Percentiles rank a stretch among this genome's conserved stretches.
Conservation (phyloP, 176 grass and related monocot genomes). For the Zoysia pacifica region DNA sequence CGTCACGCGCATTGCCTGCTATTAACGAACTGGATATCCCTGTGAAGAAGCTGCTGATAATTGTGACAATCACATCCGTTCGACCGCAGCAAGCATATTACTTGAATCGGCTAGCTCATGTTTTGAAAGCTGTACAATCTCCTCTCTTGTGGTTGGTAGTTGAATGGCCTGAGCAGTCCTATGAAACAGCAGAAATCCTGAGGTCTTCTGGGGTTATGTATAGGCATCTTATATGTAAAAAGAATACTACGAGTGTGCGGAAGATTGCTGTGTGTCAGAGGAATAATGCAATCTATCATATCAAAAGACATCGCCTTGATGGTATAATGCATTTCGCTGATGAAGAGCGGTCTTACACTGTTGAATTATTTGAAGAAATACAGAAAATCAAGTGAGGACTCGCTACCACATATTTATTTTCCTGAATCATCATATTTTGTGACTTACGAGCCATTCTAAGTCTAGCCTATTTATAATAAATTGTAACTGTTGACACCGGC, state of each 20-base stretch:
- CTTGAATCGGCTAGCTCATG: conserved; percentile 83
- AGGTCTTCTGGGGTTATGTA: conserved; percentile 93
- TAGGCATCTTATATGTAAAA: conserved; percentile 83
- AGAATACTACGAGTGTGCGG: conserved; percentile 62
- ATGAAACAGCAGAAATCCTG: conserved; percentile 71
- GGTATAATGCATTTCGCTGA: conserved; percentile 95
- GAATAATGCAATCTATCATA: conserved; percentile 85
- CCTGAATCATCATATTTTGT: neutral
- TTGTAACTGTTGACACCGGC: neutral
- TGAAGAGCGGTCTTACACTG: conserved; percentile 74
- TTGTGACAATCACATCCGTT: conserved; percentile 82
- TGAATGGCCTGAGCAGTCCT: conserved; percentile 67
- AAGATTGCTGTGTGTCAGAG: conserved; percentile 76
- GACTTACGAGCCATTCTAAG: neutral
- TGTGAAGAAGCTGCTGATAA: conserved; percentile 76
- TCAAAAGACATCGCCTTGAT: conserved; percentile 92
- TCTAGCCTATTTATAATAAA: conserved; percentile 7
- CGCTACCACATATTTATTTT: neutral
- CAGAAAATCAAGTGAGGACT: conserved; percentile 71
- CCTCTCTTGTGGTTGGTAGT: conserved; percentile 94
- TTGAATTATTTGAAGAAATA: conserved; percentile 89
- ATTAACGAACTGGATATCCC: conserved; percentile 34
- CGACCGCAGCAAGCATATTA: conserved; percentile 86
- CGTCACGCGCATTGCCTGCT: conserved; percentile 4
- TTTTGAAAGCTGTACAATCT: conserved; percentile 62